These are phyloP conservation scores for Solanum bulbocastanum DNA, from an alignment of 257 asterid genomes.

Conservation along the genomic window DNA sequence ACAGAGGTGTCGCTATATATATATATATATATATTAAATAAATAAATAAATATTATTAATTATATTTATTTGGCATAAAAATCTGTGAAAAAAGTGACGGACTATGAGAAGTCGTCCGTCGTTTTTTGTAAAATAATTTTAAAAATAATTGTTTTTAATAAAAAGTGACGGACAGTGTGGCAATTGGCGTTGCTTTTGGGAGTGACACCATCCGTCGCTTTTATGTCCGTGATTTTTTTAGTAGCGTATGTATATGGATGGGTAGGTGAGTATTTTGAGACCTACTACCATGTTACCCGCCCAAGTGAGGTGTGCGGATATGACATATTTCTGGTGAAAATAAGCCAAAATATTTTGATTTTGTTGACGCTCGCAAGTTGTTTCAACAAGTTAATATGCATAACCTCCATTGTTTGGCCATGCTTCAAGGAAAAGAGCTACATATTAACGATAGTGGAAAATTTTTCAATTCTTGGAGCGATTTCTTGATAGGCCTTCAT, in stretches of 20 bases:
- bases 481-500: neutral
- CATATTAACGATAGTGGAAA: neutral
- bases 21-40: too few relatives aligned
- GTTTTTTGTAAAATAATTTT: too few relatives aligned
- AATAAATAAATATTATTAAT: too few relatives aligned
- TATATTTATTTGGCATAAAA: too few relatives aligned
- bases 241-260: neutral
- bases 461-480: neutral
- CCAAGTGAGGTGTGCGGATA: neutral
- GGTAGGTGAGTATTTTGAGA: neutral
- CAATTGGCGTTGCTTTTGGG: too few relatives aligned
- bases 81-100: too few relatives aligned
- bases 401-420: neutral
- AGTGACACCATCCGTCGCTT: too few relatives aligned
- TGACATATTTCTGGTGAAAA: neutral
- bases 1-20: too few relatives aligned
- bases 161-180: too few relatives aligned
- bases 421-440: neutral
- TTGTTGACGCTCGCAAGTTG: neutral
- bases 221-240: too few relatives aligned
- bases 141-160: too few relatives aligned
- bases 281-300: neutral
- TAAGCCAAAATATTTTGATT: neutral
- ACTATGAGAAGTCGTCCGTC: too few relatives aligned
- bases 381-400: neutral